Conservation (phyloP, 2,329 filamentous ascomycete species). For the Cercospora citrullina region DNA sequence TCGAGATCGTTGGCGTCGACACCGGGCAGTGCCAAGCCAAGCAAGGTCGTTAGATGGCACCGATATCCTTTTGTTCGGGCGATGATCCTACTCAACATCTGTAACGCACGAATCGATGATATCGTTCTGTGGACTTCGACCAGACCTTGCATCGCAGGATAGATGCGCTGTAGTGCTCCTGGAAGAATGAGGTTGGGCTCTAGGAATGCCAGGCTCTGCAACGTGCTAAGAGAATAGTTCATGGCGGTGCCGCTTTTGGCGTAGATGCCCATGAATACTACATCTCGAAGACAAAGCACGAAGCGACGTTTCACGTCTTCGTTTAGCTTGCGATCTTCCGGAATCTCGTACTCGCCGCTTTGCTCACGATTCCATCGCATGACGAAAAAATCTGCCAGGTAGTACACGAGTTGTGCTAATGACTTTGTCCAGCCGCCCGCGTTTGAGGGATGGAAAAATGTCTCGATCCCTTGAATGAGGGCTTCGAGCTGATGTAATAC, state of each 20-base stretch:
- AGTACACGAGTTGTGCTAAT: constrained; percentile 85
- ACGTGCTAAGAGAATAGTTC: constrained; percentile 83
- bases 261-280: constrained; percentile 97
- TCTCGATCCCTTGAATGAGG: constrained; percentile 91
- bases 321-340: constrained; percentile 74
- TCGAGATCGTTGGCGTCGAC: constrained; percentile 97
- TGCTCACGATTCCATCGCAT: constrained; percentile 96
- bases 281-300: constrained; percentile 83
- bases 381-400: constrained; percentile 92
- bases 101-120: constrained; percentile 85
- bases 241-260: constrained; percentile 91
- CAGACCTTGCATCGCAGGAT: constrained; percentile 91
- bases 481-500: constrained; percentile 84
- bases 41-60: constrained; percentile 88
- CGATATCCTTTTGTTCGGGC: constrained; percentile 92
- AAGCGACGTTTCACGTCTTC: constrained; percentile 83
- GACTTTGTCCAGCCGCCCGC: constrained; percentile 88
- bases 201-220: constrained; percentile 85
- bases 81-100: constrained; percentile 90
- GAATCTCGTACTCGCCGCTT: constrained; percentile 86
- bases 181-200: constrained; percentile 91
- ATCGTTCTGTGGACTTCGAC: constrained; percentile 97
- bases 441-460: constrained; percentile 98
- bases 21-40: constrained; percentile 90
- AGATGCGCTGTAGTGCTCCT: constrained; percentile 91